phyloP scores from a whole-genome alignment of 257 asterid genomes.

The Ocimum tenuiflorum region DNA sequence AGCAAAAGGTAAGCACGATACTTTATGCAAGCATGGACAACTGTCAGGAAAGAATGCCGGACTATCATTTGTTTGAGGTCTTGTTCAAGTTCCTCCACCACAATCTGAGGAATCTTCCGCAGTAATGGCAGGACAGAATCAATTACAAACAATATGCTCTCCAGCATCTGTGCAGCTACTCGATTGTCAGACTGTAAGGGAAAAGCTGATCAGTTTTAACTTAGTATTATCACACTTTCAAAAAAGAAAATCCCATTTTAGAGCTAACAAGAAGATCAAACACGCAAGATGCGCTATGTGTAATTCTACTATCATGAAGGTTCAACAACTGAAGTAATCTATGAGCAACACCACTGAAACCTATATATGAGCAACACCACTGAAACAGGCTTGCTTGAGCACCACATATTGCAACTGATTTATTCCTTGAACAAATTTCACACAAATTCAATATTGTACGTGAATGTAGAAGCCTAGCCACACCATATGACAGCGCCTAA shows the following conservation, averaged over 20 bases:
- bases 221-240: not conserved
- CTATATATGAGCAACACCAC: not conserved
- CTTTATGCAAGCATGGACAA: constrained; percentile 98
- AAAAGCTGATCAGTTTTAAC: constrained; percentile 13
- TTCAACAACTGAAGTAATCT: not conserved
- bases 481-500: not conserved
- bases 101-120: constrained; percentile 75
- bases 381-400: constrained; percentile 5
- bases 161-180: constrained; percentile 81
- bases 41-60: constrained; percentile 93
- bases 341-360: constrained; percentile 2
- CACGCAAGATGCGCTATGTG: constrained; percentile 6
- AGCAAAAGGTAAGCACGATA: constrained; percentile 30
- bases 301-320: constrained; percentile 9
- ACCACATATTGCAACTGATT: constrained; percentile 8
- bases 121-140: constrained; percentile 86
- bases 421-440: not conserved
- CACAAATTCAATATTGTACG: not conserved
- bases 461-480: not conserved
- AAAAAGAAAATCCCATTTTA: constrained; percentile 5
- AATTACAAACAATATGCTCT: constrained; percentile 84
- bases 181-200: constrained; percentile 71
- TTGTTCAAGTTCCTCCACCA: constrained; percentile 85
- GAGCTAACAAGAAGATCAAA: constrained; percentile 14
- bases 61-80: constrained; percentile 97